These are phyloP conservation scores for Cynanchum wilfordii DNA, from an alignment of 257 asterid genomes.

Conservation along the genomic window DNA sequence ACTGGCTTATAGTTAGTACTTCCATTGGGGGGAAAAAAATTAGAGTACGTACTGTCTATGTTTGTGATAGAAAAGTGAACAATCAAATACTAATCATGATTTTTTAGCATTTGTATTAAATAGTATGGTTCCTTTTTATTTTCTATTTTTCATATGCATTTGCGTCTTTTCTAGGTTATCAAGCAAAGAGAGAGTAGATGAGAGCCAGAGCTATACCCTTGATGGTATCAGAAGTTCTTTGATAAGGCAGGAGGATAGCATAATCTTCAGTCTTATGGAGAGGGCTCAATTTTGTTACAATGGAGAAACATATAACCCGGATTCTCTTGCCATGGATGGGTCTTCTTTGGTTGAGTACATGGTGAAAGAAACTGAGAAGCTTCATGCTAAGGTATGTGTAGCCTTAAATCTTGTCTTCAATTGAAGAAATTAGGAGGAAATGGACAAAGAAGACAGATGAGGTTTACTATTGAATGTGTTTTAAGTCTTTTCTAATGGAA, in stretches of 20 bases:
- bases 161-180: slow-evolving; percentile 37
- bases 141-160: not conserved
- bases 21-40: too few relatives aligned
- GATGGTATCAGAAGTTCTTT: slow-evolving; percentile 82
- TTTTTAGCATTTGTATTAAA: not conserved
- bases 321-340: slow-evolving; percentile 62
- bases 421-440: not conserved
- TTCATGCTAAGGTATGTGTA: slow-evolving; percentile 63
- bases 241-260: slow-evolving; percentile 90
- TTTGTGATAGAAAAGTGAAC: too few relatives aligned
- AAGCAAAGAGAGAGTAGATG: slow-evolving; percentile 62
- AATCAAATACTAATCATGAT: not conserved
- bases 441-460: not conserved
- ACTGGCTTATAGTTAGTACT: not conserved
- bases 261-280: slow-evolving; percentile 80
- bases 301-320: slow-evolving; percentile 57
- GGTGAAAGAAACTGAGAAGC: slow-evolving; percentile 88
- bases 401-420: slow-evolving; percentile 9
- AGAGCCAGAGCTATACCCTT: slow-evolving; percentile 68
- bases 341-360: slow-evolving; percentile 84
- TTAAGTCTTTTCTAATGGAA: not conserved
- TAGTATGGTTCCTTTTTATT: not conserved
- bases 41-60: too few relatives aligned
- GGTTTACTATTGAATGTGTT: not conserved
- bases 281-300: slow-evolving; percentile 86